These are phyloP conservation scores for Cercospora sp. DNA, from an alignment of 2,329 filamentous ascomycete species.

Conservation along the genomic window DNA sequence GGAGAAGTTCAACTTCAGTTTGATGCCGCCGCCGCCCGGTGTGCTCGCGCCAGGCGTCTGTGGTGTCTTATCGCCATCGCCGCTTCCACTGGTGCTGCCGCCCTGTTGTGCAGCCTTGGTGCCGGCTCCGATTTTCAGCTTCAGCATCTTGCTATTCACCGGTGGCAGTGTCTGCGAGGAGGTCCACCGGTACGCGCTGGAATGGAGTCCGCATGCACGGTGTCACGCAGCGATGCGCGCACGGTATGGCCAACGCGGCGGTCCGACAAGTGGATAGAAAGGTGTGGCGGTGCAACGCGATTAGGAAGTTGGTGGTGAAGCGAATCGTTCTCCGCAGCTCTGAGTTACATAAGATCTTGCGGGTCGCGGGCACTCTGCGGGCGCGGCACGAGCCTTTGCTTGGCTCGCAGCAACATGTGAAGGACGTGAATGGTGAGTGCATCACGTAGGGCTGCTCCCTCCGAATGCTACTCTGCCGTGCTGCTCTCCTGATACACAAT, in stretches of 20 bases:
- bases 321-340: neutral
- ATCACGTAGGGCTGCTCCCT: neutral
- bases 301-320: neutral
- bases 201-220: conserved; percentile 2
- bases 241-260: neutral
- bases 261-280: neutral
- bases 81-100: neutral
- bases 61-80: neutral
- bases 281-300: conserved; percentile 1
- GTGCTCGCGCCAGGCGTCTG: conserved; percentile 19
- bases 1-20: conserved; percentile 33
- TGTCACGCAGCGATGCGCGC: neutral
- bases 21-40: conserved; percentile 19
- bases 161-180: conserved; percentile 2
- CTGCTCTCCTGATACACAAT: neutral
- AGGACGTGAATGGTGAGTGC: neutral
- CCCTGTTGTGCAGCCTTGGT: conserved; percentile 12
- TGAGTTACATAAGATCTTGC: no score
- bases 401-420: neutral
- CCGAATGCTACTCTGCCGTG: neutral
- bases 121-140: conserved; percentile 26
- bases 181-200: conserved; percentile 1
- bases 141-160: conserved; percentile 21
- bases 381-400: neutral
- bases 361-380: neutral